Evolutionary conservation across 2,329 filamentous ascomycete genomes (phyloP).

Genomic region (Aspergillus brunneoviolaceus): DNA sequence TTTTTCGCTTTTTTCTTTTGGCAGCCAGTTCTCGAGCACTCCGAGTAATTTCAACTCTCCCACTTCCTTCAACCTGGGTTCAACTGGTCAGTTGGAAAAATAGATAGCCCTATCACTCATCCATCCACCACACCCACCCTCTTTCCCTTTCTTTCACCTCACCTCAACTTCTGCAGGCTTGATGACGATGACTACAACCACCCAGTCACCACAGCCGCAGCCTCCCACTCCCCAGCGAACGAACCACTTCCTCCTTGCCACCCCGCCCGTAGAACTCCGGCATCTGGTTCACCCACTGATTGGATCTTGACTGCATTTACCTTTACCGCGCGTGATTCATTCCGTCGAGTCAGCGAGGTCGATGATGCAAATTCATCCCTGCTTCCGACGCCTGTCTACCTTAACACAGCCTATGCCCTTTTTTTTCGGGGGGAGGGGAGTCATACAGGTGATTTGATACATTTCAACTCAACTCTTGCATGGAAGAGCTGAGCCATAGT

Average conservation of each 20-base stretch:
- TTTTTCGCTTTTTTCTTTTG: not conserved
- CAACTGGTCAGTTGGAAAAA: not conserved
- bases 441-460: not conserved
- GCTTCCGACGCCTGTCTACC: slow-evolving; percentile 7
- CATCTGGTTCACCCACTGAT: slow-evolving; percentile 15
- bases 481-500: not conserved
- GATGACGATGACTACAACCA: not conserved
- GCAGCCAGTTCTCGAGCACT: too few species aligned
- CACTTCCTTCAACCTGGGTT: not conserved
- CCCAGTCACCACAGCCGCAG: too few species aligned
- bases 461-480: not conserved
- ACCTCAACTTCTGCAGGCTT: not conserved
- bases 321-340: slow-evolving; percentile 15
- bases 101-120: too few species aligned
- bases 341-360: slow-evolving; percentile 4
- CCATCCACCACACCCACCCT: not conserved
- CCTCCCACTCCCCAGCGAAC: not conserved
- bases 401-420: not conserved
- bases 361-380: slow-evolving; percentile 15
- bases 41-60: not conserved
- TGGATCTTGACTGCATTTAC: slow-evolving; percentile 11
- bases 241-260: slow-evolving; percentile 19
- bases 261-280: slow-evolving; percentile 15
- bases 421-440: not conserved
- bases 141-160: not conserved